Conservation (phyloP, 2,329 filamentous ascomycete species). For the Xylariaceae sp. region DNA sequence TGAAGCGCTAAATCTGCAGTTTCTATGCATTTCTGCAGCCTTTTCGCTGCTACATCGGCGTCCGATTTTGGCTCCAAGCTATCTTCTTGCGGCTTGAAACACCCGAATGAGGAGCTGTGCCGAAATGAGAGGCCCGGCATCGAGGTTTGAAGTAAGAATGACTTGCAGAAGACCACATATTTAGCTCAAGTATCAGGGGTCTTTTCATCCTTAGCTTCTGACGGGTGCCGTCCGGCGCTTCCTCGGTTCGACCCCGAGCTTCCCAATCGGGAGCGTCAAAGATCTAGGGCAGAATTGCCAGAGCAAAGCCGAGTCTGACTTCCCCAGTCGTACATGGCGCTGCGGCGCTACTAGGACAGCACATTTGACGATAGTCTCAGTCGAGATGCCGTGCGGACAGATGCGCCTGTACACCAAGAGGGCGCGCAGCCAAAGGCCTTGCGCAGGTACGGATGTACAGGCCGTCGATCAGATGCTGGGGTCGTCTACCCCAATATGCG, state of each 20-base stretch:
- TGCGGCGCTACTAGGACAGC: slow-evolving; percentile 6
- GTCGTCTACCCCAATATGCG: slow-evolving; percentile 6
- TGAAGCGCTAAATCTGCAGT: background rate
- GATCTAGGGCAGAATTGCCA: background rate
- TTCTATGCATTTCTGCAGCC: too few species aligned
- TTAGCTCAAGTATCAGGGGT: background rate
- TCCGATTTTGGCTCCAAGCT: too few species aligned
- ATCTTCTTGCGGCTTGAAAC: background rate
- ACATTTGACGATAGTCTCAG: background rate
- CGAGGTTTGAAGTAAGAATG: background rate
- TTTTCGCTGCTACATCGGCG: background rate
- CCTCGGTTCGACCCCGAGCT: slow-evolving; percentile 14
- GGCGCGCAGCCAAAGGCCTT: slow-evolving; percentile 19
- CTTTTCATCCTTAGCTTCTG: too few species aligned
- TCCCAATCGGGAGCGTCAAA: slow-evolving; percentile 12
- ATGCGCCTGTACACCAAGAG: slow-evolving; percentile 3
- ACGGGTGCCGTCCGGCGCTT: slow-evolving; percentile 17
- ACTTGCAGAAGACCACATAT: background rate
- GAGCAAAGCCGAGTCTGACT: background rate
- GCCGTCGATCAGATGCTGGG: slow-evolving; percentile 23
- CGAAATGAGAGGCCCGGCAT: slow-evolving; percentile 8
- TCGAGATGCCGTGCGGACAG: too few species aligned
- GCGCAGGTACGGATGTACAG: slow-evolving; percentile 29
- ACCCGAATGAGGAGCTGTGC: slow-evolving; percentile 10
- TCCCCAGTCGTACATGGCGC: slow-evolving; percentile 3